Conservation (phyloP, 2,329 filamentous ascomycete genomes). For the Diaporthe ilicicola region DNA sequence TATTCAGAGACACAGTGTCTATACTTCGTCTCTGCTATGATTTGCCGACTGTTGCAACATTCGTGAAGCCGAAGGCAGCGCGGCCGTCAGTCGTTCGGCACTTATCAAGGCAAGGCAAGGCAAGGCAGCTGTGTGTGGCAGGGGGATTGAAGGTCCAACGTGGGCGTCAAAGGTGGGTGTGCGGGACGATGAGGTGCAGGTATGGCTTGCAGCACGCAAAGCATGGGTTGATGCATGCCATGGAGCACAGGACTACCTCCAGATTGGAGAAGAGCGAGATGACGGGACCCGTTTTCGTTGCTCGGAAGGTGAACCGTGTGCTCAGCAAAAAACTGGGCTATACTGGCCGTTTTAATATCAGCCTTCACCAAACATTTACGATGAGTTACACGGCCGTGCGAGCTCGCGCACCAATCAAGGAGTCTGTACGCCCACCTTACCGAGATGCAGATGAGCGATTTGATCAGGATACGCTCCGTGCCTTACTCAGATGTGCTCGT, state of each 20-base stretch:
- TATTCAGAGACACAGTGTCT: not conserved
- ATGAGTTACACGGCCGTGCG: conserved; percentile 26
- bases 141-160: conserved; percentile 12
- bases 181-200: conserved; percentile 33
- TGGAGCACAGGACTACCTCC: conserved; percentile 26
- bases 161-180: conserved; percentile 28
- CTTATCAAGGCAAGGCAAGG: conserved; percentile 5
- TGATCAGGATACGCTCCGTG: conserved; percentile 23
- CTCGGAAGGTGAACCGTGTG: conserved; percentile 29
- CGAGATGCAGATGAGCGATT: conserved; percentile 29
- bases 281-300: conserved; percentile 27
- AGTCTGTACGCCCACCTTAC: conserved; percentile 15
- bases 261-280: conserved; percentile 30
- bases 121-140: not conserved
- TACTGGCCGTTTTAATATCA: conserved; percentile 30
- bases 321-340: conserved; percentile 20
- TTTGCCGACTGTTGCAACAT: not conserved
- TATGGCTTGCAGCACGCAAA: conserved; percentile 34
- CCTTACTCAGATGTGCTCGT: conserved; percentile 23
- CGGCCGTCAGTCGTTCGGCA: not conserved
- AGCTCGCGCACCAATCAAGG: conserved; percentile 24
- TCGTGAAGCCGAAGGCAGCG: not conserved
- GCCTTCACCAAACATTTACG: conserved; percentile 29
- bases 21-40: not conserved
- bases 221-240: conserved; percentile 32